Evolutionary conservation across 163 green algal species (phyloP).

Genomic region (Trebouxia gelatinosa): DNA sequence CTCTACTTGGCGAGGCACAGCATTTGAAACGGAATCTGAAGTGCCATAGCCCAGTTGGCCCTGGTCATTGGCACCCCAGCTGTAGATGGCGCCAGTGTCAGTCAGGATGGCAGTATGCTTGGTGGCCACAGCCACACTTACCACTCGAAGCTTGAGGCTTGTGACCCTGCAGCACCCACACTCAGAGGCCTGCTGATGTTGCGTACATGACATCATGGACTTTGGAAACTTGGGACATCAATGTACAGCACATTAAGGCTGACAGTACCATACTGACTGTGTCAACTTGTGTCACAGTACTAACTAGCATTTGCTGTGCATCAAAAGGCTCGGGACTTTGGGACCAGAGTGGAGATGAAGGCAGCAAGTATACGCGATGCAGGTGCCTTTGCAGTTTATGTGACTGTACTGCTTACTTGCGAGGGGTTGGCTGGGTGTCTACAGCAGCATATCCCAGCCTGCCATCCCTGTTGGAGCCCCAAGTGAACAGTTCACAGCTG

Average conservation of each 20-base stretch:
- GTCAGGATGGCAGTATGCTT: slow-evolving; percentile 77
- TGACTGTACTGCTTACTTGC: too few relatives aligned
- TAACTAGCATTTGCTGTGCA: too few relatives aligned
- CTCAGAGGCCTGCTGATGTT: too few relatives aligned
- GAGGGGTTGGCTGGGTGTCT: slow-evolving; percentile 74
- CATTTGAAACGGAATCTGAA: slow-evolving; percentile 69
- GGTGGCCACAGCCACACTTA: slow-evolving; percentile 75
- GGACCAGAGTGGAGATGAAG: too few relatives aligned
- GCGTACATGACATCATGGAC: too few relatives aligned
- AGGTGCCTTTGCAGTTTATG: too few relatives aligned
- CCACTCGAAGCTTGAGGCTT: slow-evolving; percentile 50
- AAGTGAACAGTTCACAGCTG: slow-evolving; percentile 78
- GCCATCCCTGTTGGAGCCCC: slow-evolving; percentile 75
- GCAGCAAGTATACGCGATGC: too few relatives aligned
- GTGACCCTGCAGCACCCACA: slow-evolving; percentile 55
- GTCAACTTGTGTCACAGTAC: too few relatives aligned
- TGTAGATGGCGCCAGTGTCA: slow-evolving; percentile 67
- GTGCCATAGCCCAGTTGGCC: slow-evolving; percentile 90
- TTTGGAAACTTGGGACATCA: too few relatives aligned
- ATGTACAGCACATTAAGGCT: not conserved
- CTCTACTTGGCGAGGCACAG: slow-evolving; percentile 79
- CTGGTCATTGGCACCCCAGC: slow-evolving; percentile 73
- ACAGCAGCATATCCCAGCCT: slow-evolving; percentile 70
- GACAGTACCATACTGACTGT: too few relatives aligned
- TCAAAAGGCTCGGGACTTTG: too few relatives aligned